Evolutionary conservation across 2,329 filamentous ascomycete genomes (phyloP).

Genomic region (Immersiporthe knoxdaviesiana): DNA sequence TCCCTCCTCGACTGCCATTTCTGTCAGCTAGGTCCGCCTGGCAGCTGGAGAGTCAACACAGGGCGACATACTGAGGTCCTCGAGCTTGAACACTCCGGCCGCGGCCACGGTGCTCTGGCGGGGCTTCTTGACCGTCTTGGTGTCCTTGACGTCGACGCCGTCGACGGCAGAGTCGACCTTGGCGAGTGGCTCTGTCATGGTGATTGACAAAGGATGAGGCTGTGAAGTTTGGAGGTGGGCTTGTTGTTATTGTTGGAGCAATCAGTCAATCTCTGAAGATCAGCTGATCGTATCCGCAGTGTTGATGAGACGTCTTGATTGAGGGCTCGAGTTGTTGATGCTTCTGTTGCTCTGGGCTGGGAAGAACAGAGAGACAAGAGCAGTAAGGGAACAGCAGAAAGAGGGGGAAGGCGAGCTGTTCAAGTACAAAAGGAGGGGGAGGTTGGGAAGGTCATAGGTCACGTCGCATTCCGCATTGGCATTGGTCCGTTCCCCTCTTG

Average conservation of each 20-base stretch:
- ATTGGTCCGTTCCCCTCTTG: constrained; percentile 7
- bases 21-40: constrained; percentile 18
- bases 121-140: constrained; percentile 67
- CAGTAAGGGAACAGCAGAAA: constrained; percentile 24
- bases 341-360: constrained; percentile 2
- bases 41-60: background rate
- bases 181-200: constrained; percentile 64
- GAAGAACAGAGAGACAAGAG: background rate
- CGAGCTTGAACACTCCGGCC: constrained; percentile 79
- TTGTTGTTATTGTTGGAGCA: background rate
- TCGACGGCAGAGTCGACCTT: constrained; percentile 93
- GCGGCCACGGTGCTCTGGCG: constrained; percentile 74
- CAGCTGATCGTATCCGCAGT: background rate
- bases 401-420: constrained; percentile 21
- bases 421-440: constrained; percentile 28
- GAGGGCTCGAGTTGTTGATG: background rate
- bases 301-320: constrained; percentile 3
- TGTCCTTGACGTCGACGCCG: constrained; percentile 70
- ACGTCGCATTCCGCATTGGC: constrained; percentile 12
- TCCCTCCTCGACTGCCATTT: constrained; percentile 62
- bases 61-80: constrained; percentile 75
- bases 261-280: background rate
- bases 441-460: constrained; percentile 21
- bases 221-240: too few species aligned
- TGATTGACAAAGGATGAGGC: constrained; percentile 28